Evolutionary conservation across 169 alveolate species (phyloP).

Genomic region (Miamiensis avidus): DNA sequence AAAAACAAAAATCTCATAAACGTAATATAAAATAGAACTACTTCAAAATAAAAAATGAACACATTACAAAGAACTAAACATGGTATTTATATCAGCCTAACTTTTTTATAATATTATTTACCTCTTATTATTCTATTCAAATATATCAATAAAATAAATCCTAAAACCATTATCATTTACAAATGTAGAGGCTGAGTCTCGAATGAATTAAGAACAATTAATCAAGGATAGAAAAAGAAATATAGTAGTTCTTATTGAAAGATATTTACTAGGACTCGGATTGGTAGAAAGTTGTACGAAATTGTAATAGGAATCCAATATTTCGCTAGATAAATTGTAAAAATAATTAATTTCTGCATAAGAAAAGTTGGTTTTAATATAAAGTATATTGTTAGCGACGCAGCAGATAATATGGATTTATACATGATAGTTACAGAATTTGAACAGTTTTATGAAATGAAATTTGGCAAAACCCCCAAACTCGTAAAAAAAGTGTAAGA

Average conservation of each 20-base stretch:
- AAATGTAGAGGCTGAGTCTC: conserved; percentile 70
- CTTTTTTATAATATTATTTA: too few species aligned
- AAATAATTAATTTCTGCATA: conserved; percentile 4
- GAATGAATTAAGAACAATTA: conserved; percentile 73
- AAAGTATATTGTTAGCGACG: conserved; percentile 28
- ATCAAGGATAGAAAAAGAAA: conserved; percentile 71
- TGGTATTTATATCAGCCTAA: too few species aligned
- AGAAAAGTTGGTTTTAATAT: background rate
- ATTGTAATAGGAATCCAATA: conserved; percentile 68
- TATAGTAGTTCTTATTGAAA: conserved; percentile 66
- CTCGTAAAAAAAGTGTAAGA: conserved; percentile 66
- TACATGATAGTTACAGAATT: conserved; percentile 79
- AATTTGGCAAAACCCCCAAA: conserved; percentile 74
- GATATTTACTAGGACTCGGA: conserved; percentile 73
- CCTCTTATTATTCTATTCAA: too few species aligned
- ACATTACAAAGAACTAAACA: too few species aligned
- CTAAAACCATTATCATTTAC: too few species aligned
- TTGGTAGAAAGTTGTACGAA: conserved; percentile 67
- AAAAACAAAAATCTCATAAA: too few species aligned
- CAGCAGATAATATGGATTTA: conserved; percentile 89
- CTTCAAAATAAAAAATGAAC: too few species aligned
- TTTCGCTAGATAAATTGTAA: conserved; percentile 68
- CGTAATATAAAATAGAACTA: too few species aligned
- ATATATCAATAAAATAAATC: too few species aligned
- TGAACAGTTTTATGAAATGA: conserved; percentile 83